Percentiles rank a stretch among this genome's conserved stretches.
Conservation (phyloP, 2,329 filamentous ascomycete species). For the Purpureocillium lavendulum region DNA sequence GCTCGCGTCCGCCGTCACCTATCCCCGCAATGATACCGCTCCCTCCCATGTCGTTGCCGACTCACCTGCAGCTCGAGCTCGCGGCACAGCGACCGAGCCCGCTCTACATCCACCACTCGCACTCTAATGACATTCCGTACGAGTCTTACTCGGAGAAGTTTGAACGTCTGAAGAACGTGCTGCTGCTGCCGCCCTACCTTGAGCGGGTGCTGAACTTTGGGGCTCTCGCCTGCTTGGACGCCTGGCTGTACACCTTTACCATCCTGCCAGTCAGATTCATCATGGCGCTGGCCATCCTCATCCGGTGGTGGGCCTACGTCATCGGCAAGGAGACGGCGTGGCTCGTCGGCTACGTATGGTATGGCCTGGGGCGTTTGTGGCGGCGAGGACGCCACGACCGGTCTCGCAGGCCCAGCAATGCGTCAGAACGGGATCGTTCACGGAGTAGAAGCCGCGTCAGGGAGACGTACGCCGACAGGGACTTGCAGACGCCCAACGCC, state of each 20-base stretch:
- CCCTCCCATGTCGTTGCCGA: constrained; percentile 59
- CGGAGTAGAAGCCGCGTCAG: constrained; percentile 28
- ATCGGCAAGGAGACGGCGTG: constrained; percentile 63
- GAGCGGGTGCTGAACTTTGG: constrained; percentile 85
- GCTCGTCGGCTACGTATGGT: constrained; percentile 68
- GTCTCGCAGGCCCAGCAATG: constrained; percentile 24
- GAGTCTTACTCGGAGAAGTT: constrained; percentile 91
- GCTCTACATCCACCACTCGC: constrained; percentile 55
- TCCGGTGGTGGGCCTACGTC: constrained; percentile 70
- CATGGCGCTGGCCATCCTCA: constrained; percentile 68
- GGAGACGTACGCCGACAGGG: constrained; percentile 12
- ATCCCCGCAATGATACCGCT: constrained; percentile 50
- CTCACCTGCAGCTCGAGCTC: constrained; percentile 56
- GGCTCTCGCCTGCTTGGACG: constrained; percentile 82
- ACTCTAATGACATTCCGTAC: constrained; percentile 59
- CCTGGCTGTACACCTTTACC: constrained; percentile 95
- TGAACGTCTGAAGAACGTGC: constrained; percentile 81
- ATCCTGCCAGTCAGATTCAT: constrained; percentile 85
- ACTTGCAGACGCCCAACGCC: constrained; percentile 2
- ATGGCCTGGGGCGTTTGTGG: constrained; percentile 75
- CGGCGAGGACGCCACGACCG: constrained; percentile 38
- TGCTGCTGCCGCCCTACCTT: constrained; percentile 71
- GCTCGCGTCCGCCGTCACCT: constrained; percentile 33
- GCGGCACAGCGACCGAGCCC: constrained; percentile 54
- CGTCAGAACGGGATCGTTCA: constrained; percentile 28